These are phyloP conservation scores for Gardenia jasminoides DNA, from an alignment of 257 asterid genomes.

Conservation along the genomic window DNA sequence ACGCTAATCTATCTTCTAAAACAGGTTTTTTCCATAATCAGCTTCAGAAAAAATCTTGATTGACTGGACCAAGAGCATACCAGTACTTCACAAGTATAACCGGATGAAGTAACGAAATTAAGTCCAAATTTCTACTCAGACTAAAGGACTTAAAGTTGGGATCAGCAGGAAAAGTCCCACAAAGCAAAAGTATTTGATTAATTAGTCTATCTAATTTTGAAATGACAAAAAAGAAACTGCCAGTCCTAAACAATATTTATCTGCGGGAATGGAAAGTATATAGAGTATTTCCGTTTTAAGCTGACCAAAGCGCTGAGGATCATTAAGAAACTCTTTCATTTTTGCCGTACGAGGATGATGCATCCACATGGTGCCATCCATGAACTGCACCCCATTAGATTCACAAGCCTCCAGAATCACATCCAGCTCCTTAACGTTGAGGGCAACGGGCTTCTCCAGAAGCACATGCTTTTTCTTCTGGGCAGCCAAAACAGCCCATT, in stretches of 20 bases:
- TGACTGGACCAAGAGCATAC: background rate
- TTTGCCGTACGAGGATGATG: slow-evolving; percentile 73
- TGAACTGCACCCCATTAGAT: slow-evolving; percentile 70
- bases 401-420: slow-evolving; percentile 62
- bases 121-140: background rate
- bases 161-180: background rate
- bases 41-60: too few species aligned
- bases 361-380: slow-evolving; percentile 91
- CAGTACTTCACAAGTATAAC: background rate
- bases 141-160: too few species aligned
- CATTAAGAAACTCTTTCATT: slow-evolving; percentile 58
- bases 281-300: slow-evolving; percentile 55
- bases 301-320: slow-evolving; percentile 50
- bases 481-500: slow-evolving; percentile 79
- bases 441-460: slow-evolving; percentile 70
- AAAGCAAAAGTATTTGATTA: too few species aligned
- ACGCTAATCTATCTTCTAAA: too few species aligned
- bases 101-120: too few species aligned
- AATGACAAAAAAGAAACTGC: background rate
- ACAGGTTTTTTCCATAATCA: too few species aligned
- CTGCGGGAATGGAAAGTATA: too few species aligned
- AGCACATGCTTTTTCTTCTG: slow-evolving; percentile 68
- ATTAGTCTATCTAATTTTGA: background rate
- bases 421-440: slow-evolving; percentile 56
- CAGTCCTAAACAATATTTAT: too few species aligned